These are phyloP conservation scores for Diaporthe capsici DNA, from an alignment of 2,329 filamentous ascomycete species.

Conservation along the genomic window DNA sequence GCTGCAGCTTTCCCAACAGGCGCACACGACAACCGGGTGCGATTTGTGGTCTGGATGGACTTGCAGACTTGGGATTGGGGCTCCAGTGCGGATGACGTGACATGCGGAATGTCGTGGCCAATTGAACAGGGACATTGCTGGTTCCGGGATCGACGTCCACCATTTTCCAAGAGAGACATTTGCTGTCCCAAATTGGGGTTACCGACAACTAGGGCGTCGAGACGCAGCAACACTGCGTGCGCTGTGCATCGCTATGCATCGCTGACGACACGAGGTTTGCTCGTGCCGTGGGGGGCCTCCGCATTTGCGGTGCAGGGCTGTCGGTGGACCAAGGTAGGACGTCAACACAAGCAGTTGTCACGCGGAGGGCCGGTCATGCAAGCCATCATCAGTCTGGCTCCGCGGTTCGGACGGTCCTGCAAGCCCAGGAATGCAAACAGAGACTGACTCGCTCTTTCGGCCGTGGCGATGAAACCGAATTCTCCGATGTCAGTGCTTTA, in stretches of 20 bases:
- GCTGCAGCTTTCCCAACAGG: background rate
- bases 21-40: too few relatives aligned
- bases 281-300: background rate
- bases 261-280: constrained; percentile 4
- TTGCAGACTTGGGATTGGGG: background rate
- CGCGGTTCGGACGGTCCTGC: constrained; percentile 1
- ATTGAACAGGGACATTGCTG: constrained; percentile 19
- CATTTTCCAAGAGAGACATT: constrained; percentile 2
- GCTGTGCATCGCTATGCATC: constrained; percentile 1
- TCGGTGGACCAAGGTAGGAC: background rate
- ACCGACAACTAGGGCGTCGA: background rate
- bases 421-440: background rate
- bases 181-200: background rate
- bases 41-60: background rate
- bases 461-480: constrained; percentile 24
- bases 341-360: constrained; percentile 22
- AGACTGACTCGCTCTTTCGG: constrained; percentile 26
- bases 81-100: constrained; percentile 6
- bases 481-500: constrained; percentile 31
- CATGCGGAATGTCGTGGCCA: constrained; percentile 13
- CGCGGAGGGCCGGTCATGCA: constrained; percentile 7
- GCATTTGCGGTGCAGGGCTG: background rate
- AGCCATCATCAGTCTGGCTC: background rate
- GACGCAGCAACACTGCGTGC: constrained; percentile 16
- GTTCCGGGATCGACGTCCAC: background rate